A percentile compares a stretch with the other conserved stretches of the same genome.
These are phyloP conservation scores for Globisporangium orthogonon DNA, from an alignment of 352 stramenopile genomes.

Conservation along the genomic window DNA sequence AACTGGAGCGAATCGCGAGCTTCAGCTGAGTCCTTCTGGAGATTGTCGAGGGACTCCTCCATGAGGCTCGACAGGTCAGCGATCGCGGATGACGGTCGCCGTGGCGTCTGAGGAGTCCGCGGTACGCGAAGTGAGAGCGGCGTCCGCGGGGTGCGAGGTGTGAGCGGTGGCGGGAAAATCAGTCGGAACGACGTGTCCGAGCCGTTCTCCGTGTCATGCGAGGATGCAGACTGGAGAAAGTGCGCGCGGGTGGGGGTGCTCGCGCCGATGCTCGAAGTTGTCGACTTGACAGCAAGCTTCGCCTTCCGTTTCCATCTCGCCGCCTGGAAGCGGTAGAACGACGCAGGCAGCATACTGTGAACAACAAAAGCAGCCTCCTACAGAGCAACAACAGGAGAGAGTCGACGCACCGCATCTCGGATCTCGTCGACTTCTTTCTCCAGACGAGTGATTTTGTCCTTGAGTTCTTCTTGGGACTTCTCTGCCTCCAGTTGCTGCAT, in stretches of 20 bases:
- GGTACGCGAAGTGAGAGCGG: constrained; percentile 7
- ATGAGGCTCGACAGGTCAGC: constrained; percentile 71
- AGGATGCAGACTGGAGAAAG: constrained; percentile 48
- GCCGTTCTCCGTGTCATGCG: constrained; percentile 50
- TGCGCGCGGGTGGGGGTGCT: constrained; percentile 27
- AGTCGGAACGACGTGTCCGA: constrained; percentile 51
- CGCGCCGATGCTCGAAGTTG: constrained; percentile 12
- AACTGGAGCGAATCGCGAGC: constrained; percentile 2
- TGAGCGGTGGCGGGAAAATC: constrained; percentile 31
- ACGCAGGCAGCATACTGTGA: constrained; percentile 1
- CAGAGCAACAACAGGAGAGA: not conserved
- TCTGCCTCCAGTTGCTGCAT: constrained; percentile 29
- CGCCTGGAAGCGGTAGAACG: constrained; percentile 5
- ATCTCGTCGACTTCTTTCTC: constrained; percentile 61
- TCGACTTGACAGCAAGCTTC: constrained; percentile 42
- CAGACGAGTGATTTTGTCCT: constrained; percentile 50
- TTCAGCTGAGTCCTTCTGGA: constrained; percentile 39
- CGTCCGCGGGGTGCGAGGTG: constrained; percentile 3
- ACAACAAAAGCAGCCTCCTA: not conserved
- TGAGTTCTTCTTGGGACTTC: constrained; percentile 36
- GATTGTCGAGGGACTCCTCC: constrained; percentile 63
- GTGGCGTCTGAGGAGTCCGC: constrained; percentile 11
- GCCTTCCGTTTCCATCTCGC: constrained; percentile 71
- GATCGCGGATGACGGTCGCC: constrained; percentile 60
- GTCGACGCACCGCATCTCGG: constrained; percentile 35